phyloP scores from a whole-genome alignment of 176 grass and related monocot genomes.

The Oryza glumipatula region DNA sequence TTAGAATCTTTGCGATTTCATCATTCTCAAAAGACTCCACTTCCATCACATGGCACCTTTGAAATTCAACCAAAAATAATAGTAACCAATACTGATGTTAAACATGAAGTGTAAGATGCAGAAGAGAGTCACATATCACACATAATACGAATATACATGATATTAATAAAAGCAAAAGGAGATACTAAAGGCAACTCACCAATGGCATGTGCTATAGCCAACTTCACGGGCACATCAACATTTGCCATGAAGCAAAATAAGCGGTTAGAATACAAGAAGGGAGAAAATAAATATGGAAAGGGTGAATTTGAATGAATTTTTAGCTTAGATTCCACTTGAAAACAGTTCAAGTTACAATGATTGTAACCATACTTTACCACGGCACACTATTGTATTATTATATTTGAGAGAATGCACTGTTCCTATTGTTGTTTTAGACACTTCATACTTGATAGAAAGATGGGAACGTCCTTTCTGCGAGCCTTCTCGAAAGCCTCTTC shows the following conservation, averaged over 20 bases:
- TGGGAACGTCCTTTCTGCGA: conserved; percentile 75
- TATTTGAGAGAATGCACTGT: background rate
- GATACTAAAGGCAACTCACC: conserved; percentile 48
- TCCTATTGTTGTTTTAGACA: background rate
- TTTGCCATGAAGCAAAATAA: conserved; percentile 27
- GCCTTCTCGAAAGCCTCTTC: conserved; percentile 91
- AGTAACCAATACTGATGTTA: background rate
- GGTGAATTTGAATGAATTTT: background rate
- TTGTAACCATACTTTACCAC: background rate
- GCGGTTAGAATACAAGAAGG: conserved; percentile 15
- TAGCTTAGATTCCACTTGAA: background rate
- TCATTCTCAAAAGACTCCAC: conserved; percentile 96
- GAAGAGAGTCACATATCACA: background rate
- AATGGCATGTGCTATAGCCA: conserved; percentile 98
- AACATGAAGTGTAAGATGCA: background rate
- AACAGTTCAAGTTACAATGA: background rate
- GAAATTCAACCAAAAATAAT: conserved; percentile 19
- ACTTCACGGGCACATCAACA: conserved; percentile 52
- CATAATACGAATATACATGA: background rate
- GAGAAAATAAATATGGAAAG: background rate
- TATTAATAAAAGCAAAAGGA: background rate
- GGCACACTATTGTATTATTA: background rate
- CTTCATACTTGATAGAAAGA: conserved; percentile 85
- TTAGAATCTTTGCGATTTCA: conserved; percentile 84
- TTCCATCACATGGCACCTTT: conserved; percentile 98